Evolutionary conservation across 371 early-diverging fungal species (phyloP).

Genomic region (Mortierella sp.): DNA sequence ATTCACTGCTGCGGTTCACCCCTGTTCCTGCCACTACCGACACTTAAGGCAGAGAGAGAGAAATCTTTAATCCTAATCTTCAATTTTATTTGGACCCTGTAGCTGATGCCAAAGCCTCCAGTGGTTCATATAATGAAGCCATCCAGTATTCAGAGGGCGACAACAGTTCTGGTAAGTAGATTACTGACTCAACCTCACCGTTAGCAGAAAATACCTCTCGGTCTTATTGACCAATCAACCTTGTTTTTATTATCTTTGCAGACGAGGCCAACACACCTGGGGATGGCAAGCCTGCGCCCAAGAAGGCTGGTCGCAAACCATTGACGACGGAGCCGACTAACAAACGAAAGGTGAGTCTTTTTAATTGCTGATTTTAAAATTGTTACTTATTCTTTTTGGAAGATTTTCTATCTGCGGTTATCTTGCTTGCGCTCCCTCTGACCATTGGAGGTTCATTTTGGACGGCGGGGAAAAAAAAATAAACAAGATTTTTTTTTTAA

Average conservation of each 20-base stretch:
- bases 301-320: conserved; percentile 54
- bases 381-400: too few relatives aligned
- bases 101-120: not conserved
- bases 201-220: too few relatives aligned
- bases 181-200: too few relatives aligned
- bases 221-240: not conserved
- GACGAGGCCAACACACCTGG: conserved; percentile 29
- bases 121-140: conserved; percentile 1
- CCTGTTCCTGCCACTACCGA: not conserved
- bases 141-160: conserved; percentile 23
- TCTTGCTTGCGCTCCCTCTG: not conserved
- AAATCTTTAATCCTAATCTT: not conserved
- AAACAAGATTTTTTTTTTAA: too few relatives aligned
- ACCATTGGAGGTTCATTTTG: not conserved
- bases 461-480: not conserved
- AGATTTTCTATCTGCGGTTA: too few relatives aligned
- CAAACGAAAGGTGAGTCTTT: conserved; percentile 47
- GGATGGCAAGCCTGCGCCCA: conserved; percentile 52
- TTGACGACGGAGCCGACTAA: conserved; percentile 51
- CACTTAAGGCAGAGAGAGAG: too few relatives aligned
- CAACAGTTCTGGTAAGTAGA: conserved; percentile 26
- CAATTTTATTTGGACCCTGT: not conserved
- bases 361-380: too few relatives aligned
- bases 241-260: conserved; percentile 1
- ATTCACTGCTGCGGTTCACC: not conserved